These are phyloP conservation scores for Saturnispora gosingensis DNA, from an alignment of 805 yeast species.

Conservation along the genomic window DNA sequence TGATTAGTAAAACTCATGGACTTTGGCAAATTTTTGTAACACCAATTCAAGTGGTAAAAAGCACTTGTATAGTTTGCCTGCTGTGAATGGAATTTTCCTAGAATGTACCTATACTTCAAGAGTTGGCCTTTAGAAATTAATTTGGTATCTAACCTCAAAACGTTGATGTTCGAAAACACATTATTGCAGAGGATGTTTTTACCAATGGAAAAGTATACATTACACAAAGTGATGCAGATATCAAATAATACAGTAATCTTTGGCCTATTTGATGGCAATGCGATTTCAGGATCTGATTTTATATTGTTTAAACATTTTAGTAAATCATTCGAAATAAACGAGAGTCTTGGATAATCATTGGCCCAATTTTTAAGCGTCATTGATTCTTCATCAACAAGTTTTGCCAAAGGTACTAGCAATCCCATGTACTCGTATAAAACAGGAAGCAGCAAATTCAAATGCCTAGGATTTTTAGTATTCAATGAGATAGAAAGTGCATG, in stretches of 20 bases:
- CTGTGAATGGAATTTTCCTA: conserved; percentile 44
- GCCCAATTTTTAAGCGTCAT: conserved; percentile 28
- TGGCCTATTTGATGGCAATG: conserved; percentile 22
- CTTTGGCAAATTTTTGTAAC: conserved; percentile 29
- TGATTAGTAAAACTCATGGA: conserved; percentile 24
- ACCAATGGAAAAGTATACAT: conserved; percentile 41
- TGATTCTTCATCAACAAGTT: conserved; percentile 32
- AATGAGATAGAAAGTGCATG: conserved; percentile 42
- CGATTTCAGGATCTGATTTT: conserved; percentile 35
- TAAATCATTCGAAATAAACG: conserved; percentile 39
- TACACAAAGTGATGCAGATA: conserved; percentile 41
- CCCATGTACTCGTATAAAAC: conserved; percentile 30
- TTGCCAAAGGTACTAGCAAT: conserved; percentile 37
- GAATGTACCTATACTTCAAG: conserved; percentile 42
- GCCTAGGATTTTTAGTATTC: conserved; percentile 28
- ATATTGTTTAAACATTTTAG: conserved; percentile 42
- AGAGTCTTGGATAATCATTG: conserved; percentile 33
- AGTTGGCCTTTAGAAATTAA: conserved; percentile 37
- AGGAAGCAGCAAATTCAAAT: conserved; percentile 28
- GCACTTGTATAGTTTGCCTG: conserved; percentile 42
- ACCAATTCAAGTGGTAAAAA: conserved; percentile 42
- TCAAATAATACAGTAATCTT: conserved; percentile 41
- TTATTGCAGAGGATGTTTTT: conserved; percentile 53
- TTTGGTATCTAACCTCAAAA: conserved; percentile 34
- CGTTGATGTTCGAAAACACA: conserved; percentile 52